A percentile compares a stretch with the other conserved stretches of the same genome.
Evolutionary conservation across 2,329 filamentous ascomycete species (phyloP).

Genomic region (Lomentospora prolificans): DNA sequence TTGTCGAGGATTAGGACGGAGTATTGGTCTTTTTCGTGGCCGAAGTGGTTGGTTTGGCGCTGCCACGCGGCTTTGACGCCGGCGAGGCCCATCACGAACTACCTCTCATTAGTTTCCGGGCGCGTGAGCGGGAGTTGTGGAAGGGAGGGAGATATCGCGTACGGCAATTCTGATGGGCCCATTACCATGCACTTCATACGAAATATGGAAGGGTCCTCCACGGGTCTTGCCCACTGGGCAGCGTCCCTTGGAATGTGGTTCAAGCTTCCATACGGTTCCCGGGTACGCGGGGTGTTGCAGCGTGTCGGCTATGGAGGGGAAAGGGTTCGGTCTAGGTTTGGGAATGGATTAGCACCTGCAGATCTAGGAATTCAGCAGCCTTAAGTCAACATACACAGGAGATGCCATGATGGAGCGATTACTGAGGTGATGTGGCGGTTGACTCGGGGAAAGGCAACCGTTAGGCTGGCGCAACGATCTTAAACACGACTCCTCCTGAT

Average conservation of each 20-base stretch:
- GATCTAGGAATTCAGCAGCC: too few species aligned
- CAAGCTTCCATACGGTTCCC: constrained; percentile 58
- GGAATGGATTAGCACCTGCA: background rate
- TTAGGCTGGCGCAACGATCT: background rate
- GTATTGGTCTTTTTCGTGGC: constrained; percentile 60
- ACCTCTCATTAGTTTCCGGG: constrained; percentile 5
- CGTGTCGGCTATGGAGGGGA: constrained; percentile 46
- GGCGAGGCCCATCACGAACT: constrained; percentile 78
- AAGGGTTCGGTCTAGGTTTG: constrained; percentile 8
- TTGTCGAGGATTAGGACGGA: constrained; percentile 74
- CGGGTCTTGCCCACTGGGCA: constrained; percentile 56
- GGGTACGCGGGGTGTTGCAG: constrained; percentile 56
- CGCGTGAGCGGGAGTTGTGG: background rate
- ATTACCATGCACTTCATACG: constrained; percentile 71
- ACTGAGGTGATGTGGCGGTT: background rate
- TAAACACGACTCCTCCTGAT: background rate
- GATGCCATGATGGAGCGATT: background rate
- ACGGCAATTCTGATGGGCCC: constrained; percentile 66
- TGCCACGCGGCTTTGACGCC: constrained; percentile 64
- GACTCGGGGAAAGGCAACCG: background rate
- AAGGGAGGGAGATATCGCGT: constrained; percentile 21
- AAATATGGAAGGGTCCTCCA: constrained; percentile 66
- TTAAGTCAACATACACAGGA: background rate
- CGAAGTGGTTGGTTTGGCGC: constrained; percentile 73
- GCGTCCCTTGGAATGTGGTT: constrained; percentile 52